These are phyloP conservation scores for Puccinia horiana DNA, from an alignment of 1,284 basidiomycete genomes.

Conservation along the genomic window DNA sequence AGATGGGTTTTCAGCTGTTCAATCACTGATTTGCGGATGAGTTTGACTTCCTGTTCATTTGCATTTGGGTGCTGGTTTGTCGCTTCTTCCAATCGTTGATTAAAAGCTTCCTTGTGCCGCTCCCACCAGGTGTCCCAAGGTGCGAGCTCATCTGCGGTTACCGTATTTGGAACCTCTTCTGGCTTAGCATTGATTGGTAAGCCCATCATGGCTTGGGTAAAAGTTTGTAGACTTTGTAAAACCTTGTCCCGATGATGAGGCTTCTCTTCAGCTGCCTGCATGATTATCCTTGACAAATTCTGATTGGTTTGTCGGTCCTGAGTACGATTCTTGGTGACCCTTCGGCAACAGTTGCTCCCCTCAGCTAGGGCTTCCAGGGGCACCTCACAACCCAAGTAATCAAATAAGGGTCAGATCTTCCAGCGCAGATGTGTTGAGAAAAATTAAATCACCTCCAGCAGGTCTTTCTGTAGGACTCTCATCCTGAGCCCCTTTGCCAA, in stretches of 20 bases:
- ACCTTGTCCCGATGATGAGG: constrained; percentile 6
- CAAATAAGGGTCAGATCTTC: neutral
- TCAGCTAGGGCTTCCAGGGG: neutral
- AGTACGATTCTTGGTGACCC: neutral
- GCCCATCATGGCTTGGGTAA: constrained; percentile 2
- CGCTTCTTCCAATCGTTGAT: neutral
- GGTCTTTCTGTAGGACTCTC: neutral
- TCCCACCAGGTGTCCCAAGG: constrained; percentile 8
- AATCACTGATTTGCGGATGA: neutral
- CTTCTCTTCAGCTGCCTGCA: neutral
- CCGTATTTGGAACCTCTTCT: neutral
- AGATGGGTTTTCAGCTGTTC: neutral
- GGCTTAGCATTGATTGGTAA: neutral
- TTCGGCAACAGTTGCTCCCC: neutral
- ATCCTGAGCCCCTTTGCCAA: neutral
- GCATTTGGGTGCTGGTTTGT: neutral
- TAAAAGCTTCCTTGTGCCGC: neutral
- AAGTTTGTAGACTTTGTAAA: neutral
- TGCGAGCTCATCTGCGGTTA: neutral
- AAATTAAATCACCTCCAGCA: neutral
- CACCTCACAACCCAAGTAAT: neutral
- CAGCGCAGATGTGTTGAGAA: neutral
- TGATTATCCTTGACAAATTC: neutral
- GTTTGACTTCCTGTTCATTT: constrained; percentile 3
- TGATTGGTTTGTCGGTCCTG: neutral